Conservation (phyloP, 2,329 filamentous ascomycete species). For the Apiospora sp. region DNA sequence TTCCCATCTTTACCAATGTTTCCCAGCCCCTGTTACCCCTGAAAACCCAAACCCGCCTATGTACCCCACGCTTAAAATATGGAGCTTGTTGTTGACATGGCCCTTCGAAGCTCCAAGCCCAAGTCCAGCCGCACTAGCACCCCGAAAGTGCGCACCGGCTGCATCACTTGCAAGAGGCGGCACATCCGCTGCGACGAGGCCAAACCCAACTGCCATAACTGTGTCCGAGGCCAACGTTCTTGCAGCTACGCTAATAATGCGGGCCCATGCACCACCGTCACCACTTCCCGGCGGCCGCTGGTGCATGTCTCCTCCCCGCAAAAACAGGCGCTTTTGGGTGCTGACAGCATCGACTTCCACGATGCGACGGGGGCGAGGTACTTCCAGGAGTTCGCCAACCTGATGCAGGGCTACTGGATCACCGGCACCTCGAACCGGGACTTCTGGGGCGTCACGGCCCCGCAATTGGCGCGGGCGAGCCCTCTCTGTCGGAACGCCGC, state of each 20-base stretch:
- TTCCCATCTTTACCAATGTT: not conserved
- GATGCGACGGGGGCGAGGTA: slow-evolving; percentile 34
- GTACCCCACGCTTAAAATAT: not conserved
- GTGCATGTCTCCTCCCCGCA: slow-evolving; percentile 37
- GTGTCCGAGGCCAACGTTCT: slow-evolving; percentile 25
- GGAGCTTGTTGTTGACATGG: not conserved
- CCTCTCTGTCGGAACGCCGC: slow-evolving; percentile 41
- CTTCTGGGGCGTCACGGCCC: slow-evolving; percentile 42
- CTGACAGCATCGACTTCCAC: slow-evolving; percentile 31
- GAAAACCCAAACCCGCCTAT: not conserved
- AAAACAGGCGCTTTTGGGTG: slow-evolving; percentile 31
- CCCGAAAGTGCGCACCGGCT: slow-evolving; percentile 30
- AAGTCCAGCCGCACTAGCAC: slow-evolving; percentile 31
- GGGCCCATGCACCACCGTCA: slow-evolving; percentile 19
- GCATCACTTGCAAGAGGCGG: slow-evolving; percentile 32
- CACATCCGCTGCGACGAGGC: slow-evolving; percentile 34
- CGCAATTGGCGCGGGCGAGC: slow-evolving; percentile 41
- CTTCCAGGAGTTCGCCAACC: slow-evolving; percentile 43
- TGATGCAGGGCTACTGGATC: slow-evolving; percentile 41
- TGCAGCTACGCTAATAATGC: slow-evolving; percentile 28
- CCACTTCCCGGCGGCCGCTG: not conserved
- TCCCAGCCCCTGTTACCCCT: not conserved
- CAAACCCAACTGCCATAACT: slow-evolving; percentile 30
- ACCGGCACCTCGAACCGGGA: slow-evolving; percentile 35
- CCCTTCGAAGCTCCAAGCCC: not conserved